These are phyloP conservation scores for Fusarium humuli DNA, from an alignment of 2,329 filamentous ascomycete species.

Conservation along the genomic window DNA sequence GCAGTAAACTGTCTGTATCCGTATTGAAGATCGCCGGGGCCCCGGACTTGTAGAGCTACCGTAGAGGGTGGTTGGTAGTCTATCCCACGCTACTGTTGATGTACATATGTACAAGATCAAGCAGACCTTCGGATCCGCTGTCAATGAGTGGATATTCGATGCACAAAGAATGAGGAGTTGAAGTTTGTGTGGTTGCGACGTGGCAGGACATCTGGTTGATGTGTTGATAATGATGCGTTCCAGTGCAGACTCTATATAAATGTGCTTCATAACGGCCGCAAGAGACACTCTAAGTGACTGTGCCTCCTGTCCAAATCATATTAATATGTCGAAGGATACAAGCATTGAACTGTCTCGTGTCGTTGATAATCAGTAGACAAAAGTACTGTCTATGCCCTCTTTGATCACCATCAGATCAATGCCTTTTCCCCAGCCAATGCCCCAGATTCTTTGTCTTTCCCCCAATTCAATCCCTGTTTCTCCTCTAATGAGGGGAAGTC, in stretches of 20 bases:
- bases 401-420: neutral
- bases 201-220: conserved; percentile 20
- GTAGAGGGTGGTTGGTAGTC: neutral
- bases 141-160: conserved; percentile 6
- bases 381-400: neutral
- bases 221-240: conserved; percentile 18
- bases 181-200: conserved; percentile 3
- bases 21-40: conserved; percentile 28
- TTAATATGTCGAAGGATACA: neutral
- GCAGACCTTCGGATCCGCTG: conserved; percentile 43
- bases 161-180: neutral
- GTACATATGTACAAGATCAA: conserved; percentile 12
- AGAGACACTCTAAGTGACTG: neutral
- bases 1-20: neutral
- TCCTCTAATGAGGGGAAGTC: conserved; percentile 34
- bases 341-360: neutral
- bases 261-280: neutral
- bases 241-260: neutral
- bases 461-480: neutral
- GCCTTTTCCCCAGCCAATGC: conserved; percentile 15
- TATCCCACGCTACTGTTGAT: neutral
- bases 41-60: conserved; percentile 21
- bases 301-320: conserved; percentile 5
- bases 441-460: conserved; percentile 10
- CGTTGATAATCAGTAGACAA: neutral